Conservation (phyloP, 2,329 filamentous ascomycete species). For the Fusarium bactridioides region DNA sequence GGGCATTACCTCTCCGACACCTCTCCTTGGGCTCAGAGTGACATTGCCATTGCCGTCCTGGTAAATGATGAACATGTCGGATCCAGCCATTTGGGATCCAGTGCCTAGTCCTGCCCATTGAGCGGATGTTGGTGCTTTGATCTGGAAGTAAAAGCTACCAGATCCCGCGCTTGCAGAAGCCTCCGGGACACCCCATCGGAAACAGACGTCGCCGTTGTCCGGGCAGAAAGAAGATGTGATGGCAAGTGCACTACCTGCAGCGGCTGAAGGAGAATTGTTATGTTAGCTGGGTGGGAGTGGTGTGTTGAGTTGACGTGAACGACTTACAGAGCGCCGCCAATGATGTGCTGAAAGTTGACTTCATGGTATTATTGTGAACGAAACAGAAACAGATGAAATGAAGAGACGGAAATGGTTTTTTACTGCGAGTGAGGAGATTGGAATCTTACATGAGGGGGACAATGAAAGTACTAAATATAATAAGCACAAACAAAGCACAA, state of each 20-base stretch:
- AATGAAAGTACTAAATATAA: slow-evolving; percentile 21
- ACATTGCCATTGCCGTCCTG: slow-evolving; percentile 65
- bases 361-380: slow-evolving; percentile 21
- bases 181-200: slow-evolving; percentile 62
- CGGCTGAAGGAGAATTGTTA: slow-evolving; percentile 30
- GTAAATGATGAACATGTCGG: slow-evolving; percentile 72
- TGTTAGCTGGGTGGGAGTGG: slow-evolving; percentile 5
- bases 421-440: background rate
- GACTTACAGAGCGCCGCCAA: slow-evolving; percentile 36
- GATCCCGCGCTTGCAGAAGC: slow-evolving; percentile 55
- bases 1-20: slow-evolving; percentile 58
- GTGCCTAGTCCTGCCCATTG: slow-evolving; percentile 67
- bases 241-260: slow-evolving; percentile 32
- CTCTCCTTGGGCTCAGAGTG: slow-evolving; percentile 66
- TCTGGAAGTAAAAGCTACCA: slow-evolving; percentile 68
- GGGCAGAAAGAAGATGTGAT: slow-evolving; percentile 52
- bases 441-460: slow-evolving; percentile 12
- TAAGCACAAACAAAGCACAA: slow-evolving; percentile 13
- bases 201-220: slow-evolving; percentile 56
- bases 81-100: slow-evolving; percentile 61
- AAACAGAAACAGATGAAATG: background rate
- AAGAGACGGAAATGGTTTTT: background rate
- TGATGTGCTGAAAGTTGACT: slow-evolving; percentile 26
- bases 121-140: slow-evolving; percentile 61
- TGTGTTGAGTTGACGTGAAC: background rate